A percentile compares a stretch with the other conserved stretches of the same genome.
Evolutionary conservation across 768 basidiomycete species (phyloP).

Genomic region (Phallus indusiatus): DNA sequence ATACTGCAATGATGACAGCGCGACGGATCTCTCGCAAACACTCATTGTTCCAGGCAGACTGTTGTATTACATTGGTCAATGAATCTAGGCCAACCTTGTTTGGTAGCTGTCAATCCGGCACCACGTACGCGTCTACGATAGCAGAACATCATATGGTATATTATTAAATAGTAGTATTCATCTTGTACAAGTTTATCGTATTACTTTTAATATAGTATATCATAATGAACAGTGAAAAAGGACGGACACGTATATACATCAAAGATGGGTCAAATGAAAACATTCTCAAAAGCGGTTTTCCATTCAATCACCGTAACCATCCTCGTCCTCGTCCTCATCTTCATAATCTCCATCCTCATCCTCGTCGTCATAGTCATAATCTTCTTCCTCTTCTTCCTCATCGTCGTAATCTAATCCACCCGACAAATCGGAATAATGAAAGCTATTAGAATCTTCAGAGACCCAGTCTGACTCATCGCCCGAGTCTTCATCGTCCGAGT

Average conservation of each 20-base stretch:
- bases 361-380: constrained; percentile 8
- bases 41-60: no score
- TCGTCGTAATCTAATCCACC: constrained; percentile 1
- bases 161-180: no score
- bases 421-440: not conserved
- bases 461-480: not conserved
- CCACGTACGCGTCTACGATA: no score
- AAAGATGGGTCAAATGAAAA: not conserved
- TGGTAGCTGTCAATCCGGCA: no score
- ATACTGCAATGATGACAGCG: no score
- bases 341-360: constrained; percentile 13
- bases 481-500: constrained; percentile 1
- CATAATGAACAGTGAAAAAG: not conserved
- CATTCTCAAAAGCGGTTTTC: not conserved
- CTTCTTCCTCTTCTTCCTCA: constrained; percentile 17
- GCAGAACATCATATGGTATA: no score
- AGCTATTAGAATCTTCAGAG: not conserved
- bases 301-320: constrained; percentile 5
- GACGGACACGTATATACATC: not conserved
- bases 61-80: no score
- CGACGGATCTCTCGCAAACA: no score
- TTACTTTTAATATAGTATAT: not conserved
- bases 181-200: not conserved
- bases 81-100: no score
- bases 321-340: constrained; percentile 12